Percentiles rank a stretch among this genome's conserved stretches.
Conservation (phyloP, 1,284 basidiomycete species). For the Tremellales sp. region DNA sequence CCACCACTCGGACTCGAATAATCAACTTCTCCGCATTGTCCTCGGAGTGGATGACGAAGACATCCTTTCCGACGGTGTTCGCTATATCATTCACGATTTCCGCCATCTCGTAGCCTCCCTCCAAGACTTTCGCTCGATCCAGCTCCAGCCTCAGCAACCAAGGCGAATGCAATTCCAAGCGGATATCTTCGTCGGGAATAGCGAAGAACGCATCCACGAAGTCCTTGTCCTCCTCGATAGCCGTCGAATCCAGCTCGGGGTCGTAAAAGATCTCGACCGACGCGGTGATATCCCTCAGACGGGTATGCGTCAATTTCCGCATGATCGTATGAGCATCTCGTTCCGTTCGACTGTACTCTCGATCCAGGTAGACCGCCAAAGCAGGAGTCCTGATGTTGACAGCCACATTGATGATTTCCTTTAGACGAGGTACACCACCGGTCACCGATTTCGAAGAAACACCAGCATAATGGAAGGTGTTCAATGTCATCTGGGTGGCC, state of each 20-base stretch:
- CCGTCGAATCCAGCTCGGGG: slow-evolving; percentile 84
- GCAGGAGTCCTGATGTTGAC: slow-evolving; percentile 98
- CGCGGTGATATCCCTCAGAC: slow-evolving; percentile 88
- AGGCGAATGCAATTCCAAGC: slow-evolving; percentile 86
- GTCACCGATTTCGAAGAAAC: slow-evolving; percentile 97
- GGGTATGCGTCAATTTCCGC: slow-evolving; percentile 75
- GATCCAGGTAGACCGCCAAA: slow-evolving; percentile 81
- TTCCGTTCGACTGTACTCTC: slow-evolving; percentile 76
- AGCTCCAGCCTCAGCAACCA: slow-evolving; percentile 97
- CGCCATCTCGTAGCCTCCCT: slow-evolving; percentile 92
- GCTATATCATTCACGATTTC: slow-evolving; percentile 92
- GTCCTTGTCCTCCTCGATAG: slow-evolving; percentile 92
- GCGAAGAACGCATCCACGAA: slow-evolving; percentile 99
- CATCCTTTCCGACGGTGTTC: slow-evolving; percentile 90
- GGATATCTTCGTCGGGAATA: slow-evolving; percentile 95
- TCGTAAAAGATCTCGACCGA: slow-evolving; percentile 99
- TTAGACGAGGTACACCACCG: slow-evolving; percentile 93
- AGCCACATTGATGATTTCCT: slow-evolving; percentile 99
- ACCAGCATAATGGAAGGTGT: slow-evolving; percentile 99
- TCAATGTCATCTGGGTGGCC: slow-evolving; percentile 95
- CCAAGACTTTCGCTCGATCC: slow-evolving; percentile 96
- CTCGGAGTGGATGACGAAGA: slow-evolving; percentile 98
- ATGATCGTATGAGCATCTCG: slow-evolving; percentile 44
- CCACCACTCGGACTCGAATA: slow-evolving; percentile 91
- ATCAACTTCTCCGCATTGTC: slow-evolving; percentile 97